Conservation (phyloP, 345 rosid species). For the Eutrema yunnanense region DNA sequence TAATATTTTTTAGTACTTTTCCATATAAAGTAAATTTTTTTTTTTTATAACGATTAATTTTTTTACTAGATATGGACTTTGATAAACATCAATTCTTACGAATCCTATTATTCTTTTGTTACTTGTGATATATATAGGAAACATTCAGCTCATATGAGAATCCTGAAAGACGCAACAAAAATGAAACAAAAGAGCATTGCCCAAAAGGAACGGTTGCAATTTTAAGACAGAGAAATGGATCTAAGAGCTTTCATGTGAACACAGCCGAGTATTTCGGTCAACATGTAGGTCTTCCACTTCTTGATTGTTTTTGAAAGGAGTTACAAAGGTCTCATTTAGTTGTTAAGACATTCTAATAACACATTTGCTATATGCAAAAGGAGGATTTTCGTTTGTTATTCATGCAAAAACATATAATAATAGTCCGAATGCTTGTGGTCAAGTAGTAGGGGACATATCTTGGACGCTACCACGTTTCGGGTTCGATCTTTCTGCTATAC, state of each 20-base stretch:
- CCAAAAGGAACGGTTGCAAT: conserved; percentile 17
- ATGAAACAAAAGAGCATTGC: conserved; percentile 3
- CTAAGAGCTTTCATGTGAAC: neutral
- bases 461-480: too few relatives aligned
- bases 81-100: neutral
- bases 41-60: too few relatives aligned
- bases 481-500: too few relatives aligned
- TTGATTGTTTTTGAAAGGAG: neutral
- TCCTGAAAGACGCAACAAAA: neutral
- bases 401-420: neutral
- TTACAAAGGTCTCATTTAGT: neutral
- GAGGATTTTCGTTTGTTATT: neutral
- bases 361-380: neutral
- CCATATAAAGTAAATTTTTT: too few relatives aligned
- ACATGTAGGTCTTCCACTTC: neutral
- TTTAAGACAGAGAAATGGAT: neutral
- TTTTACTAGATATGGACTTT: too few relatives aligned
- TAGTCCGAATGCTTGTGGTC: too few relatives aligned
- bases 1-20: too few relatives aligned
- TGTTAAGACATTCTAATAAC: neutral
- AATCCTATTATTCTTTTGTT: neutral
- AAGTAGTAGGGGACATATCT: too few relatives aligned
- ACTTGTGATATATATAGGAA: neutral
- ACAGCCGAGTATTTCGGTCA: neutral
- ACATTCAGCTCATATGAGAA: conserved; percentile 5